A percentile compares a stretch with the other conserved stretches of the same genome.
These are phyloP conservation scores for Diaporthe ilicicola DNA, from an alignment of 2,329 filamentous ascomycete genomes.

Conservation along the genomic window DNA sequence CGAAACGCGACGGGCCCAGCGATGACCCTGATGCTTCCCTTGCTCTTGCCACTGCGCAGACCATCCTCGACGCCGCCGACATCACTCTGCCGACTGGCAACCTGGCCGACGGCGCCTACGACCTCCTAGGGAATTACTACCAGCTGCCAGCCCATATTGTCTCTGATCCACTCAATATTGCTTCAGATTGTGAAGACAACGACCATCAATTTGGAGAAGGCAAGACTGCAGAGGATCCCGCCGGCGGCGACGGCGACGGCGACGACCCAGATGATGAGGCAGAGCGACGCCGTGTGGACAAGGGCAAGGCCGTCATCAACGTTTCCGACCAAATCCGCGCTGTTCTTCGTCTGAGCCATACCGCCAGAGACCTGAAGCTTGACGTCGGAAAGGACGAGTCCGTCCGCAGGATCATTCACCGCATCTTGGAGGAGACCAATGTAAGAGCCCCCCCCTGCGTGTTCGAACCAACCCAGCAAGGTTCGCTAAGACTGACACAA, in stretches of 20 bases:
- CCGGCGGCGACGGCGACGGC: slow-evolving; percentile 39
- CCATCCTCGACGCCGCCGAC: slow-evolving; percentile 79
- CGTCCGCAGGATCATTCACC: slow-evolving; percentile 70
- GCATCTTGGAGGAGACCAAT: slow-evolving; percentile 68
- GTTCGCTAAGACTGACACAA: background rate
- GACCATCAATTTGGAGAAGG: background rate
- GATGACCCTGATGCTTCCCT: slow-evolving; percentile 47
- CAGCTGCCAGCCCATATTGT: slow-evolving; percentile 74
- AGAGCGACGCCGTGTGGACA: slow-evolving; percentile 54
- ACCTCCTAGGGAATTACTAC: slow-evolving; percentile 75
- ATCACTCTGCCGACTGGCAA: slow-evolving; percentile 79
- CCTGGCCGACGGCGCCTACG: slow-evolving; percentile 76
- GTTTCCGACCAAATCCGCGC: slow-evolving; percentile 62
- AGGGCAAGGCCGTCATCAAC: slow-evolving; percentile 59
- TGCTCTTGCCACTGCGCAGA: slow-evolving; percentile 75
- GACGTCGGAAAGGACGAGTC: slow-evolving; percentile 66
- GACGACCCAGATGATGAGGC: slow-evolving; percentile 37
- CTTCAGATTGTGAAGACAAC: slow-evolving; percentile 37
- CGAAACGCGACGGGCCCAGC: slow-evolving; percentile 34
- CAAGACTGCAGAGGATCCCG: slow-evolving; percentile 39
- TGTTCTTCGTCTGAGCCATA: slow-evolving; percentile 72
- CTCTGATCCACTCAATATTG: slow-evolving; percentile 70
- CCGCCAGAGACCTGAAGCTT: slow-evolving; percentile 69
- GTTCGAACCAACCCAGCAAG: background rate
- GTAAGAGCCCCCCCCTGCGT: slow-evolving; percentile 55